These are phyloP conservation scores for Tricharina praecox DNA, from an alignment of 495 filamentous ascomycete genomes.

Conservation along the genomic window DNA sequence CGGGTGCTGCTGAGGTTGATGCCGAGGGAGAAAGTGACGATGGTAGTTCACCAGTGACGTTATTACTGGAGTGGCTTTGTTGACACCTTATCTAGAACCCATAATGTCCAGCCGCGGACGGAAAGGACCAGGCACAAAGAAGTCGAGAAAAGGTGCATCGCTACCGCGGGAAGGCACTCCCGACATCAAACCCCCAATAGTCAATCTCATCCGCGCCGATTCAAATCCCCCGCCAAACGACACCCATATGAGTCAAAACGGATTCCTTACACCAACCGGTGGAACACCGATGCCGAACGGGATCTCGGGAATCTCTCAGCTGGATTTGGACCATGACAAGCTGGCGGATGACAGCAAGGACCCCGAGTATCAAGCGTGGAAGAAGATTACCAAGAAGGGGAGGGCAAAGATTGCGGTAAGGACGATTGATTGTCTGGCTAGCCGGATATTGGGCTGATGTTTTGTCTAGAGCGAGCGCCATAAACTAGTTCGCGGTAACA, in stretches of 20 bases:
- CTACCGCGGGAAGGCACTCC: constrained; percentile 69
- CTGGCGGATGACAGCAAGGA: constrained; percentile 40
- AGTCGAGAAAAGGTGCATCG: constrained; percentile 64
- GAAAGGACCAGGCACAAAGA: constrained; percentile 65
- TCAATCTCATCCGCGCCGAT: constrained; percentile 39
- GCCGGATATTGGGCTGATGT: neutral
- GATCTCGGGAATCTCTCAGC: constrained; percentile 19
- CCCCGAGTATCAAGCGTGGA: constrained; percentile 91
- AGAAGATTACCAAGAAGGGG: constrained; percentile 94
- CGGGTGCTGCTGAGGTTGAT: constrained; percentile 53
- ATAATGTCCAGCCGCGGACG: constrained; percentile 94
- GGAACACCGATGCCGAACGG: constrained; percentile 31
- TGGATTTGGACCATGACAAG: constrained; percentile 38
- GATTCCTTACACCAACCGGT: constrained; percentile 65
- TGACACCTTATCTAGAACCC: constrained; percentile 42
- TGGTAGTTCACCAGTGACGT: constrained; percentile 15
- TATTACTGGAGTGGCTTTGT: neutral
- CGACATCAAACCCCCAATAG: constrained; percentile 39
- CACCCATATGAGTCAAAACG: constrained; percentile 47
- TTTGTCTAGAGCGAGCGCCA: constrained; percentile 41
- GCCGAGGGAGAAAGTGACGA: constrained; percentile 84
- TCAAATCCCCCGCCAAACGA: constrained; percentile 37
- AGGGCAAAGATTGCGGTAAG: constrained; percentile 63
- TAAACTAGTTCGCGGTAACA: constrained; percentile 57
- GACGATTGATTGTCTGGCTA: constrained; percentile 1